Percentiles rank a stretch among this genome's conserved stretches.
These are phyloP conservation scores for Bipolaris cookei DNA, from an alignment of 2,329 filamentous ascomycete genomes.

Conservation along the genomic window DNA sequence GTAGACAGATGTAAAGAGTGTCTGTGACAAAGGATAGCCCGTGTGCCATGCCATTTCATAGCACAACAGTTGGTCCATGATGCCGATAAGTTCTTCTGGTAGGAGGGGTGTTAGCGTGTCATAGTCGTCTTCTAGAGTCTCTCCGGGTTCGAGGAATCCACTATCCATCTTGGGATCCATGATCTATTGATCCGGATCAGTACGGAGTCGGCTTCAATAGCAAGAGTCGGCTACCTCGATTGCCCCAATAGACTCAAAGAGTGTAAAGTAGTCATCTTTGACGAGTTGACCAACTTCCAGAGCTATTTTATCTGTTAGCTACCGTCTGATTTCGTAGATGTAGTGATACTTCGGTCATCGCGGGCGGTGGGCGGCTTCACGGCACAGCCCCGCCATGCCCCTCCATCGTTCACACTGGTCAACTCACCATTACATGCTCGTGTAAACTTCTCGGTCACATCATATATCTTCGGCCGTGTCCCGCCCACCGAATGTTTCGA, in stretches of 20 bases:
- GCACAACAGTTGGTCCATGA: conserved; percentile 91
- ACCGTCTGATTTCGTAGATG: not conserved
- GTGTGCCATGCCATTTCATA: conserved; percentile 98
- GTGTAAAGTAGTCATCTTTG: conserved; percentile 91
- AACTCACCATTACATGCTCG: conserved; percentile 58
- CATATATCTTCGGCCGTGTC: conserved; percentile 51
- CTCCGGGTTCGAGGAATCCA: conserved; percentile 77
- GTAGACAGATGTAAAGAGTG: conserved; percentile 90
- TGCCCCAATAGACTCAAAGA: conserved; percentile 92
- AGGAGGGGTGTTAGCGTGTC: conserved; percentile 71
- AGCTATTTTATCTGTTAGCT: conserved; percentile 57
- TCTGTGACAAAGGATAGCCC: conserved; percentile 94
- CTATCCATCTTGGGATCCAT: conserved; percentile 99
- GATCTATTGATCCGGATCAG: conserved; percentile 65
- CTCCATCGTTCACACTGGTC: conserved; percentile 6
- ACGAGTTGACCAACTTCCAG: conserved; percentile 81
- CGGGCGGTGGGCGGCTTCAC: conserved; percentile 2
- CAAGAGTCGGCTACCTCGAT: conserved; percentile 62
- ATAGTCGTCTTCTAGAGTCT: conserved; percentile 84
- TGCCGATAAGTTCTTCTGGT: conserved; percentile 83
- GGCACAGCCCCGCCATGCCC: conserved; percentile 24
- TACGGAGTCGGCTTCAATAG: not conserved
- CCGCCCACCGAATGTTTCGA: conserved; percentile 25
- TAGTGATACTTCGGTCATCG: conserved; percentile 1
- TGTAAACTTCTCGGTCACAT: conserved; percentile 64